Evolutionary conservation across 2,329 filamentous ascomycete genomes (phyloP).

Genomic region (Monosporascus sp.): DNA sequence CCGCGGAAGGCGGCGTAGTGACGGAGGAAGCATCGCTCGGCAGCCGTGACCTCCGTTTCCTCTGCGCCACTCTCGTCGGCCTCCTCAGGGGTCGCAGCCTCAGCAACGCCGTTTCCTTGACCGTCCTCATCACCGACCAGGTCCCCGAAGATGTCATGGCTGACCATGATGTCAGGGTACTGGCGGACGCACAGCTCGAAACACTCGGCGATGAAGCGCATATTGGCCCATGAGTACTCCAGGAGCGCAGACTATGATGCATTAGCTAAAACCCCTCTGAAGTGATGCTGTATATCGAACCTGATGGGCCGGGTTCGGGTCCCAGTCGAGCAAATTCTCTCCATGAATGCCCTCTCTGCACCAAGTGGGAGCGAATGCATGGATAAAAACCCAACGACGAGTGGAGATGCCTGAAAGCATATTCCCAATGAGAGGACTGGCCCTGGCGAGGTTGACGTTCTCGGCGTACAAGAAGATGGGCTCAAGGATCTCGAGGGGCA

Average conservation of each 20-base stretch:
- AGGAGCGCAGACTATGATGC: slow-evolving; percentile 36
- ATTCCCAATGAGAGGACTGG: slow-evolving; percentile 38
- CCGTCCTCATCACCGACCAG: not conserved
- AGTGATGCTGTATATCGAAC: slow-evolving; percentile 24
- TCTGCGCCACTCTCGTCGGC: no score
- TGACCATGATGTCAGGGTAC: slow-evolving; percentile 7
- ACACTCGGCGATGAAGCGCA: slow-evolving; percentile 41
- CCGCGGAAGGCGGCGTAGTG: not conserved
- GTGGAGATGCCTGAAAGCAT: slow-evolving; percentile 37
- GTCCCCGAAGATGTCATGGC: not conserved
- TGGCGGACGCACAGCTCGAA: slow-evolving; percentile 41
- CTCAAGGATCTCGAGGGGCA: slow-evolving; percentile 51
- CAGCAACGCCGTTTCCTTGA: not conserved
- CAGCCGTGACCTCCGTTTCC: not conserved
- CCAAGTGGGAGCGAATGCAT: slow-evolving; percentile 37
- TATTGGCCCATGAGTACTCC: slow-evolving; percentile 37
- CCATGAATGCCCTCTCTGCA: slow-evolving; percentile 21
- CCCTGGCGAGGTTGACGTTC: slow-evolving; percentile 42
- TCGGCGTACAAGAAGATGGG: slow-evolving; percentile 45
- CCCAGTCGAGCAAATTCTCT: slow-evolving; percentile 14
- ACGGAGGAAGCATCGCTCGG: not conserved
- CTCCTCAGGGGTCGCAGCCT: not conserved
- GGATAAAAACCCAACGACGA: slow-evolving; percentile 28
- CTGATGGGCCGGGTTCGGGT: slow-evolving; percentile 38
- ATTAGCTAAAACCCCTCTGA: slow-evolving; percentile 1